Evolutionary conservation across 768 basidiomycete species (phyloP).

Genomic region (Tylopilus subfusipes): DNA sequence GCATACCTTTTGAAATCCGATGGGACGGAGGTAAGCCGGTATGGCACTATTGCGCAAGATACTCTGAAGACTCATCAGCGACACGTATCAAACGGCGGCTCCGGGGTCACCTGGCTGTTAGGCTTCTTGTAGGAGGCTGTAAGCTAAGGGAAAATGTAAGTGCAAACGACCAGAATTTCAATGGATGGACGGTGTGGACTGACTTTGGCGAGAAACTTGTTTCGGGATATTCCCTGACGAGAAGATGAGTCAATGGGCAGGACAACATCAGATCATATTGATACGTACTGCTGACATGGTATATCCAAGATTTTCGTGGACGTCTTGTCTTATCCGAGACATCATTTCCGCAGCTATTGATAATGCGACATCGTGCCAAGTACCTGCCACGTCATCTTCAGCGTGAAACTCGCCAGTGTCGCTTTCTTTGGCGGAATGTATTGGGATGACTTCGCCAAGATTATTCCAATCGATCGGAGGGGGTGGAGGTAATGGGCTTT

Average conservation of each 20-base stretch:
- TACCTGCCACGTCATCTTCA: constrained; percentile 37
- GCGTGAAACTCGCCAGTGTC: constrained; percentile 10
- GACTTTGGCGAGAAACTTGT: constrained; percentile 95
- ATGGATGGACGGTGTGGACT: constrained; percentile 4
- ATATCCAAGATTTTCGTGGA: constrained; percentile 74
- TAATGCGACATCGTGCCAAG: constrained; percentile 93
- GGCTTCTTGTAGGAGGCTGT: constrained; percentile 91
- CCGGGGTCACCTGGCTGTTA: constrained; percentile 63
- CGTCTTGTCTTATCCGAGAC: constrained; percentile 64
- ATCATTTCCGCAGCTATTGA: constrained; percentile 87
- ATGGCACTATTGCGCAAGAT: constrained; percentile 82
- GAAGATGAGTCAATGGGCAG: neutral
- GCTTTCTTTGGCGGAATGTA: constrained; percentile 35
- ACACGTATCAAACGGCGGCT: neutral
- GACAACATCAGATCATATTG: neutral
- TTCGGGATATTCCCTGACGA: constrained; percentile 78
- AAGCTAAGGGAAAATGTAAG: constrained; percentile 45
- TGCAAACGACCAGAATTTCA: neutral
- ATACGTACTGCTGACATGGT: constrained; percentile 84
- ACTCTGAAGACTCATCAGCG: constrained; percentile 46
- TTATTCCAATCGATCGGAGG: constrained; percentile 60
- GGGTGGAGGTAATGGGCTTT: constrained; percentile 74
- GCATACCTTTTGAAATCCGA: constrained; percentile 82
- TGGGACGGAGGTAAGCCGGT: constrained; percentile 75
- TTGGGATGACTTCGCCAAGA: constrained; percentile 61